Evolutionary conservation across 768 basidiomycete species (phyloP).

Genomic region (Boletus rubroflammeus): DNA sequence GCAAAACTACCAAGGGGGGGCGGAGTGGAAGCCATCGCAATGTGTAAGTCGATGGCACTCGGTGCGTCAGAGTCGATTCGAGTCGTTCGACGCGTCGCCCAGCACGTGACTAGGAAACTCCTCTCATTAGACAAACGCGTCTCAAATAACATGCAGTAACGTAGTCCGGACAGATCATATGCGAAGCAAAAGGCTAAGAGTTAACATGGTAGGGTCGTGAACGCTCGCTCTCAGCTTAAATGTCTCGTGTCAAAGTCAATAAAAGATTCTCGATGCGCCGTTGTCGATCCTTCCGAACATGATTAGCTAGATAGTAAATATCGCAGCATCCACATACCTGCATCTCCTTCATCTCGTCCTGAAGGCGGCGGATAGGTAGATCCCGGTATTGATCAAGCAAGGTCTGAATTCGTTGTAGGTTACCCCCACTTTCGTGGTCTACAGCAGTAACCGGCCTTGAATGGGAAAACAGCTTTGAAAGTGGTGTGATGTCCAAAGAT

Average conservation of each 20-base stretch:
- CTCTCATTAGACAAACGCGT: neutral
- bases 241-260: constrained; percentile 62
- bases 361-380: constrained; percentile 62
- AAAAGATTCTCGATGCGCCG: constrained; percentile 73
- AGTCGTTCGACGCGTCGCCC: constrained; percentile 6
- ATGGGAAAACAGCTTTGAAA: constrained; percentile 27
- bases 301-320: neutral
- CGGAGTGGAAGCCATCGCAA: constrained; percentile 42
- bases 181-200: neutral
- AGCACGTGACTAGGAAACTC: constrained; percentile 17
- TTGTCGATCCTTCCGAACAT: constrained; percentile 56
- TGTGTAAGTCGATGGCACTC: neutral
- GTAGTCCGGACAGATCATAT: neutral
- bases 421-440: constrained; percentile 38
- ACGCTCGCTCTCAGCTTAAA: constrained; percentile 40
- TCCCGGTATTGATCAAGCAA: constrained; percentile 61
- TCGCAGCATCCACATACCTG: constrained; percentile 45
- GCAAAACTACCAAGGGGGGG: constrained; percentile 43
- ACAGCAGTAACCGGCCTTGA: constrained; percentile 19
- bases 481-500: constrained; percentile 28
- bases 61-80: neutral
- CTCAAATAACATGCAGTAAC: neutral
- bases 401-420: constrained; percentile 53
- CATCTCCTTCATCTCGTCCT: constrained; percentile 80
- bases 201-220: neutral